Conservation (phyloP, 78 protist genomes). For the Dictyostelium firmibasis region DNA sequence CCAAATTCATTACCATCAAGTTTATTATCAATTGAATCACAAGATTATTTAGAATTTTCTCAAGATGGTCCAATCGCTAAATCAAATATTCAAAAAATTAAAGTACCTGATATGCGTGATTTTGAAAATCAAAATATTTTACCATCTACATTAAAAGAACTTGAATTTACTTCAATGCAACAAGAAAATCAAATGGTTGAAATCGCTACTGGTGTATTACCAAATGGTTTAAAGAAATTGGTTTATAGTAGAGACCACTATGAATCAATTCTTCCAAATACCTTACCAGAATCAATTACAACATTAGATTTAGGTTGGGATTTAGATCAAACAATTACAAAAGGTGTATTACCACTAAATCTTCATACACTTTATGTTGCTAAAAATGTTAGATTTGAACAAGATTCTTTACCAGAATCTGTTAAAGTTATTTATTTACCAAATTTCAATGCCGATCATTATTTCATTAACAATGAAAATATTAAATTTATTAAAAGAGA, state of each 20-base stretch:
- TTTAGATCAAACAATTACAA: background rate
- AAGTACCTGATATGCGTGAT: background rate
- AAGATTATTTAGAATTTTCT: background rate
- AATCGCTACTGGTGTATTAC: background rate
- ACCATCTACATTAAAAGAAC: background rate
- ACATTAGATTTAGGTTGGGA: background rate
- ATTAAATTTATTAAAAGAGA: background rate
- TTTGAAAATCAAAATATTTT: background rate
- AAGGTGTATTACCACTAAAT: background rate
- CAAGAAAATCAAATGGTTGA: background rate
- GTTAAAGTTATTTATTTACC: background rate
- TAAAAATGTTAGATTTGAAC: background rate
- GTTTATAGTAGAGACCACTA: background rate
- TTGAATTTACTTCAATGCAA: background rate
- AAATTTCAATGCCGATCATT: background rate
- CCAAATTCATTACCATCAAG: background rate
- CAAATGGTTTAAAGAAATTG: background rate
- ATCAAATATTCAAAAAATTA: background rate
- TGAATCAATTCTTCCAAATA: background rate
- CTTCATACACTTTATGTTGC: background rate
- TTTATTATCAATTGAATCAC: background rate
- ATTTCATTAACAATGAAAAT: background rate
- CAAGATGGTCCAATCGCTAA: background rate
- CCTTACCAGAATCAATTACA: background rate
- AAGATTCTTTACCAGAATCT: background rate